Percentiles rank a stretch among this genome's conserved stretches.
Evolutionary conservation across 75 land plant species (phyloP).

Genomic region (Isoetes taiwanensis): DNA sequence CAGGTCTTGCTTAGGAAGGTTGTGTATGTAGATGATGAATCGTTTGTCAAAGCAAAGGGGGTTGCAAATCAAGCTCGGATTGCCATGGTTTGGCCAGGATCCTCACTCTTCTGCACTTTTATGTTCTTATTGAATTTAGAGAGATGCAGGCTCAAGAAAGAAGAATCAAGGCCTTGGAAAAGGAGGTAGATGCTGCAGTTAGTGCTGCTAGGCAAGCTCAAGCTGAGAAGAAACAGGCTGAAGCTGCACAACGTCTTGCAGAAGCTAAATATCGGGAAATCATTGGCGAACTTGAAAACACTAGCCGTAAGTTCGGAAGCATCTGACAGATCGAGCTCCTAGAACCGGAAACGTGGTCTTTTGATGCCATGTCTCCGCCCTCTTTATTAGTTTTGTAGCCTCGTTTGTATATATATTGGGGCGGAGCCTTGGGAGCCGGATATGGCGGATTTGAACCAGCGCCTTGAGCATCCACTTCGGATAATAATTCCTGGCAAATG

Average conservation of each 20-base stretch:
- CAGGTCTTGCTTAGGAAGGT: slow-evolving; percentile 65
- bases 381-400: too few species aligned
- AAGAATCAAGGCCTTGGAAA: slow-evolving; percentile 70
- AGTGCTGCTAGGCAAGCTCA: slow-evolving; percentile 83
- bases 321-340: too few species aligned
- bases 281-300: slow-evolving; percentile 81
- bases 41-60: slow-evolving; percentile 58
- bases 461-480: too few species aligned
- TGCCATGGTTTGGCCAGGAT: slow-evolving; percentile 55
- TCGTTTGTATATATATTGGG: too few species aligned
- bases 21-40: slow-evolving; percentile 69
- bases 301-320: slow-evolving; percentile 48
- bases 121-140: too few species aligned
- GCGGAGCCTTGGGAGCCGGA: too few species aligned
- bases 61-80: slow-evolving; percentile 50
- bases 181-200: slow-evolving; percentile 92
- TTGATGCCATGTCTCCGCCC: too few species aligned
- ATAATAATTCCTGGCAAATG: too few species aligned
- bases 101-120: too few species aligned
- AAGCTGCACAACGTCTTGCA: slow-evolving; percentile 65
- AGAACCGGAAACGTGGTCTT: too few species aligned
- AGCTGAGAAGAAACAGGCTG: slow-evolving; percentile 79
- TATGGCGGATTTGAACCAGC: too few species aligned
- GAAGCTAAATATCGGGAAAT: slow-evolving; percentile 69
- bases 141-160: slow-evolving; percentile 63